Evolutionary conservation across 1,284 basidiomycete genomes (phyloP), one percentile per base, ranked within the genome.

Genomic region (Cryptococcus deneoformans): DNA sequence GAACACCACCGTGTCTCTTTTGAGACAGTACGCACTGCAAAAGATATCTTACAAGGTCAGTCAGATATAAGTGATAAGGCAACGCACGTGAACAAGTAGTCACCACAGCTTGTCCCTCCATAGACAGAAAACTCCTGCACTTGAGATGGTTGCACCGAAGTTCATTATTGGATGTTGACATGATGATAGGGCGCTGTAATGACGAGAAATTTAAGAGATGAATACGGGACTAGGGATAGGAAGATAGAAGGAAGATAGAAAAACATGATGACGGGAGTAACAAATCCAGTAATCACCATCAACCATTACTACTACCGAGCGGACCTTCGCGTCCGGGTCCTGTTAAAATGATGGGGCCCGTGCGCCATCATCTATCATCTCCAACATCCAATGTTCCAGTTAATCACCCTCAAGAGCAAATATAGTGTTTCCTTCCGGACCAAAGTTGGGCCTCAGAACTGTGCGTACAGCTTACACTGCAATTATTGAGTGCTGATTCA

Each of bases 11-110:
- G 20, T 8, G 29, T 39, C 36, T 20, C 6, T 11, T 16, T 16
- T 14, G 20, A 8, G 16, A 42, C 7, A 24, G 20, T 16, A 44
- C 68, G 40, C 45, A 70, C 68, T 50, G 57, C 68, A 70, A 52
- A 70, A 70, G 52, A 70, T 65, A 40, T 70, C 68, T 70, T 29
- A 14, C 2, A 10, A 10, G 14, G 38, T 56, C 42, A 57, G 56
- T 20, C 20, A 20, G 20, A 20, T 20, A 20, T 20, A 20, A 20
- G 20, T 20, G 40, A 37, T 10, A 14, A 35, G 50, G 6, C 2
- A n/a, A 60, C 65, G 62, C 29, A 70, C 64, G 61, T 45, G 61
- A 63, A 53, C 68, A 71, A 46, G 63, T 64, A 20, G 66, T 64
- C 20, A 71, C 66, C 48, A 71, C 65, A 3, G 65, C 68, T 53